Base-by-base conservation (phyloP, 2,329 filamentous ascomycete species). In the Cercospora nicotianae region DNA sequence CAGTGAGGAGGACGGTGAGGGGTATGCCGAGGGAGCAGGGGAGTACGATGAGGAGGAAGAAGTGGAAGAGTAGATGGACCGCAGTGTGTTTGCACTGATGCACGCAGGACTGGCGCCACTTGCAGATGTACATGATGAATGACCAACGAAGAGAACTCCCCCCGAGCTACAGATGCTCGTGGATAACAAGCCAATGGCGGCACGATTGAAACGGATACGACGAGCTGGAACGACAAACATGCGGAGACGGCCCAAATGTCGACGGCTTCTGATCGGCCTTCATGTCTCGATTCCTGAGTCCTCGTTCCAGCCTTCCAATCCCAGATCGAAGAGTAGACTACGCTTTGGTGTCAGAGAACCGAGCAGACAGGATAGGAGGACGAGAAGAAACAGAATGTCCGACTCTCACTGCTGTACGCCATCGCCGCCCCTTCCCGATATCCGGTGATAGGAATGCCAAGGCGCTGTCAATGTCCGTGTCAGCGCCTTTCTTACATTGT, bases 1-100 rank as follows among this genome's bases (percentile, higher is more conserved):
- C 20, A 77, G 74, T 60, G 74, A 72, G 6, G 75, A 75, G 9
- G 75, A 75, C 26, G 77, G 12, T 68, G 67, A 23, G 70, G 69
- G n/a, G 9, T 73, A 74, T 13, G 72, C 69, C 18, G 72, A 71
- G 9, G 73, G 73, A 20, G 69, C 75, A 51, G 74, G 73, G 30
- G 74, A 72, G 30, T 70, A 72, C 18, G 74, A 69, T 7, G 69
- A 72, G n/a, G 67, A 42, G 12, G 71, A 67, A 28, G 61, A 68
- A 31, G 66, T 3, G 16, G 55, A 58, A 53, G 61, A 63, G 23
- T 53, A 53, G 48, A 28, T n/a, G 36, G 16, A 39, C 36, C 36
- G 6, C 16, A n/a, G 16, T n/a, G 16, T 39, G 36, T 39, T 5
- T 39, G 36, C 13, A 39, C 6, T 8, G 6, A 39, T n/a, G 36